Conservation (phyloP, 192 early-diverging fungal genomes). For the Backusella circina region DNA sequence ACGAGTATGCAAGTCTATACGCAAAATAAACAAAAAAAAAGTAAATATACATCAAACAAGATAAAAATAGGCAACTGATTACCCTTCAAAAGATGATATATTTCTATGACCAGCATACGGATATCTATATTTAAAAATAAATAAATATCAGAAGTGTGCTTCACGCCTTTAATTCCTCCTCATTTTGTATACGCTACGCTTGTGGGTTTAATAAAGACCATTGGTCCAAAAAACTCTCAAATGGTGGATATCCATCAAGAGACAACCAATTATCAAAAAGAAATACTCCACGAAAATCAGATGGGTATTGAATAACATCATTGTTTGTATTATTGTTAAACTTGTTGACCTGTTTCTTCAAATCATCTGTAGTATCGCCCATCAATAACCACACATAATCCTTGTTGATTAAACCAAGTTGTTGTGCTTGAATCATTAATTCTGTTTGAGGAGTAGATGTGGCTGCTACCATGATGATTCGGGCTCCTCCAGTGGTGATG, state of each 20-base stretch:
- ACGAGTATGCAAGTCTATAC: conserved; percentile 45
- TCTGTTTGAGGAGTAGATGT: conserved; percentile 29
- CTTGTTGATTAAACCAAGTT: conserved; percentile 29
- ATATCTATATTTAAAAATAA: conserved; percentile 23
- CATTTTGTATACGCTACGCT: conserved; percentile 21
- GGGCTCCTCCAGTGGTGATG: conserved; percentile 34
- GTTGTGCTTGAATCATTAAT: conserved; percentile 37
- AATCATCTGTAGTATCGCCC: conserved; percentile 32
- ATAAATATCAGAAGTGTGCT: not conserved
- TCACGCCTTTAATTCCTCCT: not conserved
- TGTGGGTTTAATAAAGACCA: conserved; percentile 38
- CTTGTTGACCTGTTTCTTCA: conserved; percentile 14
- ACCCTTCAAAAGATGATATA: conserved; percentile 46
- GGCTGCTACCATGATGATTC: conserved; percentile 42
- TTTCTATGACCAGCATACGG: conserved; percentile 42
- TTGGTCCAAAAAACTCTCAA: conserved; percentile 39
- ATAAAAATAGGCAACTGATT: conserved; percentile 12
- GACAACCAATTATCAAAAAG: conserved; percentile 45
- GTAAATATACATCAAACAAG: not conserved
- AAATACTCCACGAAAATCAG: conserved; percentile 34
- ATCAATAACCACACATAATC: conserved; percentile 45
- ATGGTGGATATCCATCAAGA: conserved; percentile 41
- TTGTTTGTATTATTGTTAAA: conserved; percentile 20
- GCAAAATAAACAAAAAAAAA: not conserved
- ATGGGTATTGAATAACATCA: not conserved